Conservation (phyloP, 2,329 filamentous ascomycete genomes). For the Fusarium staphyleae region DNA sequence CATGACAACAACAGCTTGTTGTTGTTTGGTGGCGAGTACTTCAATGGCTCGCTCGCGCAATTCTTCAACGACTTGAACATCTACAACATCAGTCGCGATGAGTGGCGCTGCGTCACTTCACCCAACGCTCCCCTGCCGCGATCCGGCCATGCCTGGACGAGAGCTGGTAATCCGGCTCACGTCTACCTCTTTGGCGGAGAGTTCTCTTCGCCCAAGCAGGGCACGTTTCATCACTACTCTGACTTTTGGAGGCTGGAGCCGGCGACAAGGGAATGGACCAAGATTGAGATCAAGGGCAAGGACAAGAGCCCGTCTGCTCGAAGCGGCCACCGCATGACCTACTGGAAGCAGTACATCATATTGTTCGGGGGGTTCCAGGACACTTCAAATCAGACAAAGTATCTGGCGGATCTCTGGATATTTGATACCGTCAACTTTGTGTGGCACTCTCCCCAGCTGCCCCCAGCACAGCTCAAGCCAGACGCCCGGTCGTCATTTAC, state of each 20-base stretch:
- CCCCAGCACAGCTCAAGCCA: constrained; percentile 83
- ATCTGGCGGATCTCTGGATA: constrained; percentile 91
- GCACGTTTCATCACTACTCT: constrained; percentile 98
- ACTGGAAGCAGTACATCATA: constrained; percentile 95
- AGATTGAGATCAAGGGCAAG: constrained; percentile 79
- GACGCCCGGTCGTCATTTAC: constrained; percentile 93
- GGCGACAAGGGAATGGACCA: constrained; percentile 84
- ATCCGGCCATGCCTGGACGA: constrained; percentile 93
- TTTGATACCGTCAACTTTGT: constrained; percentile 89
- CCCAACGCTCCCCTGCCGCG: constrained; percentile 91
- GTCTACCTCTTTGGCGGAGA: constrained; percentile 96
- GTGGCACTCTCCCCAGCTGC: constrained; percentile 80
- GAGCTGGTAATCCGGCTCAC: constrained; percentile 81
- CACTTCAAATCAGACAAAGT: constrained; percentile 92
- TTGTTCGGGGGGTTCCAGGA: constrained; percentile 98
- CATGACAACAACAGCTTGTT: constrained; percentile 87
- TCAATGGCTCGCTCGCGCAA: constrained; percentile 85
- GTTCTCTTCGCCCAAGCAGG: constrained; percentile 95
- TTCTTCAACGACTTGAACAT: constrained; percentile 73
- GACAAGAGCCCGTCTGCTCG: constrained; percentile 83
- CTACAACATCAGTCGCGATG: constrained; percentile 81
- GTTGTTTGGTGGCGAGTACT: constrained; percentile 94
- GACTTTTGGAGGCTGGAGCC: constrained; percentile 97
- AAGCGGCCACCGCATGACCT: constrained; percentile 94
- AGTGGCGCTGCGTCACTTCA: constrained; percentile 89